A percentile compares a stretch with the other conserved stretches of the same genome.
Evolutionary conservation across 2,329 filamentous ascomycete species (phyloP).

Genomic region (Colletotrichum sidae): DNA sequence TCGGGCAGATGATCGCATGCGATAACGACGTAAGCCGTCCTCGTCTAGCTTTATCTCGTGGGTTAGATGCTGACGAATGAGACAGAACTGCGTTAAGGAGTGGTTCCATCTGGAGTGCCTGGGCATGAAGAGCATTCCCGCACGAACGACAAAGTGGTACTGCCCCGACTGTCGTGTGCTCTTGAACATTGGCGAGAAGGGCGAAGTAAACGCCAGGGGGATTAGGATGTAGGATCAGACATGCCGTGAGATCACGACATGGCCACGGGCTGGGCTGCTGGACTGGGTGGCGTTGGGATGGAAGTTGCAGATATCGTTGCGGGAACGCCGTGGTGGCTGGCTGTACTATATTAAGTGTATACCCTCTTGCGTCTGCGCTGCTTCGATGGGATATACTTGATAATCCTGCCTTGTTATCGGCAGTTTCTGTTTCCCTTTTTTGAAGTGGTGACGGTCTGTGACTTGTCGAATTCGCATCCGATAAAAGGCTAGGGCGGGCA

Average conservation of each 20-base stretch:
- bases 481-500: too few species aligned
- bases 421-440: too few species aligned
- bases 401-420: too few species aligned
- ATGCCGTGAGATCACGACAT: background rate
- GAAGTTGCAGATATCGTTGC: too few species aligned
- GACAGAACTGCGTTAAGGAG: conserved; percentile 77
- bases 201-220: conserved; percentile 70
- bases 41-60: conserved; percentile 33
- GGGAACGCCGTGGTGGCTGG: too few species aligned
- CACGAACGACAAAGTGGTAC: conserved; percentile 84
- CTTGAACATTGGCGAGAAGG: conserved; percentile 72
- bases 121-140: conserved; percentile 73
- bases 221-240: conserved; percentile 55
- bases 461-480: too few species aligned
- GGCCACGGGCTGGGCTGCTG: background rate
- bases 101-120: conserved; percentile 90
- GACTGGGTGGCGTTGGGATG: background rate
- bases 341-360: too few species aligned
- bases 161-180: conserved; percentile 79
- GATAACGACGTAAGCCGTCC: conserved; percentile 77
- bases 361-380: too few species aligned
- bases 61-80: conserved; percentile 37
- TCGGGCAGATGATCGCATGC: conserved; percentile 85
- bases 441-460: too few species aligned
- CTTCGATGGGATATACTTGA: too few species aligned